These are phyloP conservation scores for Amanita rimosa DNA, from an alignment of 768 basidiomycete genomes.

Conservation along the genomic window DNA sequence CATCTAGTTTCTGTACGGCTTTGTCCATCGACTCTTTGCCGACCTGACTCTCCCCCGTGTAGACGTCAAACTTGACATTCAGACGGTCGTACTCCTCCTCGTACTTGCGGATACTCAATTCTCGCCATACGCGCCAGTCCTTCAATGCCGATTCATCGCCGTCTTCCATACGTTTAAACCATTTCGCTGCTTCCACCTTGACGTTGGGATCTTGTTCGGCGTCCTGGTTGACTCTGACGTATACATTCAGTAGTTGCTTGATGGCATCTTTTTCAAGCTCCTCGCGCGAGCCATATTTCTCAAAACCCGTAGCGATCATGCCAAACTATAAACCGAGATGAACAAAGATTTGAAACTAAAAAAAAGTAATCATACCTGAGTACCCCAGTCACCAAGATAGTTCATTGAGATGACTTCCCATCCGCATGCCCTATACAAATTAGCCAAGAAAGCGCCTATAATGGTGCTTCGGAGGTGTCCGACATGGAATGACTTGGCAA, in stretches of 20 bases:
- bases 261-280: slow-evolving; percentile 82
- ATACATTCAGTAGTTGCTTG: slow-evolving; percentile 89
- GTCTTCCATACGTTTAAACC: slow-evolving; percentile 94
- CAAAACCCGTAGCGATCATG: slow-evolving; percentile 81
- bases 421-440: slow-evolving; percentile 85
- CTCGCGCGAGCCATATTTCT: slow-evolving; percentile 82
- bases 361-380: slow-evolving; percentile 51
- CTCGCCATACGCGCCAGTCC: slow-evolving; percentile 91
- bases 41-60: slow-evolving; percentile 83
- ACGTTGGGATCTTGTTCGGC: slow-evolving; percentile 61
- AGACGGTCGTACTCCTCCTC: slow-evolving; percentile 77
- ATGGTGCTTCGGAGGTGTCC: slow-evolving; percentile 97
- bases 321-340: slow-evolving; percentile 45
- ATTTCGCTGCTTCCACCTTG: slow-evolving; percentile 66
- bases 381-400: slow-evolving; percentile 98
- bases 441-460: slow-evolving; percentile 89
- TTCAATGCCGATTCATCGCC: slow-evolving; percentile 75
- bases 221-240: slow-evolving; percentile 89
- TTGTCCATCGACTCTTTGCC: slow-evolving; percentile 62
- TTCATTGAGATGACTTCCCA: slow-evolving; percentile 91
- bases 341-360: neutral
- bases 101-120: slow-evolving; percentile 85
- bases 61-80: slow-evolving; percentile 87
- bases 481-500: slow-evolving; percentile 97
- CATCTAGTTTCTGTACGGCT: slow-evolving; percentile 55